Conservation (phyloP, 1,139 yeast genomes). For the Cylindricascospora bacillispora region DNA sequence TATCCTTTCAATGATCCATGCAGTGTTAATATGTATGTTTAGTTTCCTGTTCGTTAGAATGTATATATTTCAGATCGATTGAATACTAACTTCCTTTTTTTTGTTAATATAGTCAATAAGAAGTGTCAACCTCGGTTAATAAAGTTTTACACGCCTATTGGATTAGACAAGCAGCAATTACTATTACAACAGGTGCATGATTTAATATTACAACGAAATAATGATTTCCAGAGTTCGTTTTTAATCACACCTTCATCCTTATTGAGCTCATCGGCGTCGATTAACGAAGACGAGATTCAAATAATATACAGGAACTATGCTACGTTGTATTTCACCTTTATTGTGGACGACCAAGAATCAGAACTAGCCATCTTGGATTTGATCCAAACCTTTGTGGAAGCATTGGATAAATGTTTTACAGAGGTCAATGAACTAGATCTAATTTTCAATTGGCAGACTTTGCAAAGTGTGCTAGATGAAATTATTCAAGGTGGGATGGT, state of each 20-base stretch:
- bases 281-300: slow-evolving; percentile 61
- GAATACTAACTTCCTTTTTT: no score
- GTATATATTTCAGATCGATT: no score
- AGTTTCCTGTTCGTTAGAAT: no score
- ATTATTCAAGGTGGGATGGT: slow-evolving; percentile 98
- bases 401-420: slow-evolving; percentile 80
- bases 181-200: slow-evolving; percentile 25
- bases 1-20: no score
- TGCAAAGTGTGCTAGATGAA: slow-evolving; percentile 84
- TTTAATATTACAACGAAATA: slow-evolving; percentile 21
- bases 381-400: slow-evolving; percentile 94
- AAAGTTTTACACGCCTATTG: slow-evolving; percentile 85
- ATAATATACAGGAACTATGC: slow-evolving; percentile 93
- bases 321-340: slow-evolving; percentile 83
- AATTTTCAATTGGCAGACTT: slow-evolving; percentile 94
- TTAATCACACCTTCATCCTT: slow-evolving; percentile 33
- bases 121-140: slow-evolving; percentile 85
- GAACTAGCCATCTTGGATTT: slow-evolving; percentile 88
- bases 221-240: slow-evolving; percentile 23
- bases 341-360: slow-evolving; percentile 91
- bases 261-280: slow-evolving; percentile 26
- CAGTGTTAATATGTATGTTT: no score
- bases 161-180: slow-evolving; percentile 22
- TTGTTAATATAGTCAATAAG: slow-evolving; percentile 79
- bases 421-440: slow-evolving; percentile 92